Percentiles rank a stretch among this genome's conserved stretches.
Evolutionary conservation across 2,329 filamentous ascomycete genomes (phyloP).

Genomic region (Aspergillus pseudoviridinutans): DNA sequence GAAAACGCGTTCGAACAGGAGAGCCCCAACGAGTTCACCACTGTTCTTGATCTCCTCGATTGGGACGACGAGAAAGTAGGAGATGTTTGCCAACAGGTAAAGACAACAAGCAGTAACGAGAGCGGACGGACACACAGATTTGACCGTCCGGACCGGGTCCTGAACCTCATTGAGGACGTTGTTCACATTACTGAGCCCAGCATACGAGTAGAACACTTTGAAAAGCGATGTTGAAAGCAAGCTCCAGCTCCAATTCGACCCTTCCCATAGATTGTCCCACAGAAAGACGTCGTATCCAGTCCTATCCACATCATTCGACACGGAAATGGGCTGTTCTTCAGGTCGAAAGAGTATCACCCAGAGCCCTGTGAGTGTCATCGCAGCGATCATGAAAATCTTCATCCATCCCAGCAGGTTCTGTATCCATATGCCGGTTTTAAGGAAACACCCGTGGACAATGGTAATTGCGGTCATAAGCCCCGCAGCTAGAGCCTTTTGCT

Average conservation of each 20-base stretch:
- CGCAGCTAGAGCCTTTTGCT: constrained; percentile 55
- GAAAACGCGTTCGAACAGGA: constrained; percentile 65
- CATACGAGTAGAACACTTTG: constrained; percentile 65
- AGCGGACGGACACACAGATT: constrained; percentile 57
- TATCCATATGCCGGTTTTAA: constrained; percentile 54
- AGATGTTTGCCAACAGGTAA: constrained; percentile 64
- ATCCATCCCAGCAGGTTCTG: constrained; percentile 62
- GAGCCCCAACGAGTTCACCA: constrained; percentile 63
- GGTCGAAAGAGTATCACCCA: constrained; percentile 54
- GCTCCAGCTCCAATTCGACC: constrained; percentile 66
- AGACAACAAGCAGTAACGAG: constrained; percentile 59
- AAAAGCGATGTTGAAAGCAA: constrained; percentile 60
- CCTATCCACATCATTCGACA: not conserved
- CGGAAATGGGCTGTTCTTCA: constrained; percentile 7
- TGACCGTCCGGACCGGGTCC: constrained; percentile 62
- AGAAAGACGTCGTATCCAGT: constrained; percentile 10
- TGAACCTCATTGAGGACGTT: constrained; percentile 70
- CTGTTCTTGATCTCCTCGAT: constrained; percentile 63
- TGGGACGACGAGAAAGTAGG: constrained; percentile 62
- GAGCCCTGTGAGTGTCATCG: constrained; percentile 59
- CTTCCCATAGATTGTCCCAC: constrained; percentile 59
- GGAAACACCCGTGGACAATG: constrained; percentile 56
- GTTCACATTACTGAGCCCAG: constrained; percentile 63
- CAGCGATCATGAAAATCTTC: constrained; percentile 57
- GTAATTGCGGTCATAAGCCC: constrained; percentile 56